Percentiles rank a stretch among this genome's conserved stretches.
phyloP scores from a whole-genome alignment of 2,329 filamentous ascomycete species.

The Cylindrodendrum hubeiense region DNA sequence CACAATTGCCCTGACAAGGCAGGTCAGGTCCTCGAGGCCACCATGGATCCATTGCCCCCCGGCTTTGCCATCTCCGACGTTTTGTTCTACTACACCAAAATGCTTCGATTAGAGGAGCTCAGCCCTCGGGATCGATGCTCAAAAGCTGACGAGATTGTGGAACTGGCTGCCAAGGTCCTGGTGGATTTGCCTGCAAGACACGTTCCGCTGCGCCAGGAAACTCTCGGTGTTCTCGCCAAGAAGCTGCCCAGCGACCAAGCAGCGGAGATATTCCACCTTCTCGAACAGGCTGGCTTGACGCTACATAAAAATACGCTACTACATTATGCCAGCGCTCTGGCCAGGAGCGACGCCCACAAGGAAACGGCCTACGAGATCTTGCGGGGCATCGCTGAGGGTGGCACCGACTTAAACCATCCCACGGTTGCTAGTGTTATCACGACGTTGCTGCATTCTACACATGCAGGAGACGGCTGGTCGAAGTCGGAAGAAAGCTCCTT shows the following conservation, averaged over 20 bases:
- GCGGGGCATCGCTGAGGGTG: constrained; percentile 49
- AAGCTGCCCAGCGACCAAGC: constrained; percentile 47
- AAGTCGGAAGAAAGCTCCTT: constrained; percentile 39
- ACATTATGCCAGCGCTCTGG: constrained; percentile 62
- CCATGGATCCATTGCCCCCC: constrained; percentile 50
- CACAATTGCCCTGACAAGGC: constrained; percentile 48
- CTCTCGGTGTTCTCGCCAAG: constrained; percentile 50
- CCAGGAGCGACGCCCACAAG: constrained; percentile 55
- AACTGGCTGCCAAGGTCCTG: constrained; percentile 45
- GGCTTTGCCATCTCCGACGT: constrained; percentile 55
- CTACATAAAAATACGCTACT: constrained; percentile 59
- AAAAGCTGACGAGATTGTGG: constrained; percentile 47
- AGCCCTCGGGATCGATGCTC: constrained; percentile 35
- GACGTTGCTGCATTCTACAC: constrained; percentile 62
- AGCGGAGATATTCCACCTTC: constrained; percentile 51
- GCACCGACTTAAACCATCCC: constrained; percentile 60
- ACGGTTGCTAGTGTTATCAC: constrained; percentile 68
- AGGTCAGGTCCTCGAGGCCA: constrained; percentile 51
- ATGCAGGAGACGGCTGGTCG: constrained; percentile 32
- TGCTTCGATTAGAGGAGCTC: constrained; percentile 30
- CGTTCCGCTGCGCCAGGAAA: constrained; percentile 53
- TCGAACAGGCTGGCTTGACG: constrained; percentile 45
- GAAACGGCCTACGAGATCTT: constrained; percentile 58
- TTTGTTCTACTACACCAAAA: constrained; percentile 47
- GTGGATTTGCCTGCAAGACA: constrained; percentile 45